Evolutionary conservation across 306 rosid species (phyloP).

Genomic region (Senna tora): DNA sequence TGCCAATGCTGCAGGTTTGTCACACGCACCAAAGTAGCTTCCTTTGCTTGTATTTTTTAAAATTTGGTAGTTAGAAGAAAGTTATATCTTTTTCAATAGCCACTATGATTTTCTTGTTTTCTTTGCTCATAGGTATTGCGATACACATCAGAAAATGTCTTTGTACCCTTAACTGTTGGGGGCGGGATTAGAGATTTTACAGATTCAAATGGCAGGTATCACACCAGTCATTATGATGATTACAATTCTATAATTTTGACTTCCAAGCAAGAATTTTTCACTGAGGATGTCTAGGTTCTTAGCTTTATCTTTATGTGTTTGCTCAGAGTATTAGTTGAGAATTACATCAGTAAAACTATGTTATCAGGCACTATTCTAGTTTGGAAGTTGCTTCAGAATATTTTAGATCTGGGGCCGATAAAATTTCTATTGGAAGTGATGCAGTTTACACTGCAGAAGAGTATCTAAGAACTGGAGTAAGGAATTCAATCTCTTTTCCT

Average conservation of each 20-base stretch:
- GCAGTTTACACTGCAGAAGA: conserved; percentile 98
- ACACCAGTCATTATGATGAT: conserved; percentile 27
- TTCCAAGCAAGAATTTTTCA: neutral
- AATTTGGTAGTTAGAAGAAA: neutral
- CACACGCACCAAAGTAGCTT: neutral
- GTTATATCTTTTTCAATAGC: conserved; percentile 1
- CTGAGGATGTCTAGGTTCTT: conserved; percentile 1
- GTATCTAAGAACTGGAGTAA: conserved; percentile 83
- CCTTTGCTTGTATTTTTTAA: neutral
- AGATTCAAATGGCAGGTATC: conserved; percentile 88
- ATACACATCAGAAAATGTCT: conserved; percentile 88
- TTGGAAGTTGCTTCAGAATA: conserved; percentile 98
- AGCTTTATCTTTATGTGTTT: conserved; percentile 7
- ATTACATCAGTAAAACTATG: conserved; percentile 17
- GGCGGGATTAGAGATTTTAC: conserved; percentile 98
- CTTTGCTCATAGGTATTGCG: conserved; percentile 70
- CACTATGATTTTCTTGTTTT: conserved; percentile 9
- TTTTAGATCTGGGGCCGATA: conserved; percentile 98
- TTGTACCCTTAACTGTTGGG: conserved; percentile 97
- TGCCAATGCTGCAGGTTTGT: conserved; percentile 97
- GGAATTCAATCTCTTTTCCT: conserved; percentile 33
- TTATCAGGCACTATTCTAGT: conserved; percentile 85
- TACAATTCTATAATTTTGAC: conserved; percentile 13
- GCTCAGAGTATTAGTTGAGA: neutral
- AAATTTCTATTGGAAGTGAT: conserved; percentile 96